Conservation (phyloP, 2,329 filamentous ascomycete genomes). For the Chaetomium olivaceum region DNA sequence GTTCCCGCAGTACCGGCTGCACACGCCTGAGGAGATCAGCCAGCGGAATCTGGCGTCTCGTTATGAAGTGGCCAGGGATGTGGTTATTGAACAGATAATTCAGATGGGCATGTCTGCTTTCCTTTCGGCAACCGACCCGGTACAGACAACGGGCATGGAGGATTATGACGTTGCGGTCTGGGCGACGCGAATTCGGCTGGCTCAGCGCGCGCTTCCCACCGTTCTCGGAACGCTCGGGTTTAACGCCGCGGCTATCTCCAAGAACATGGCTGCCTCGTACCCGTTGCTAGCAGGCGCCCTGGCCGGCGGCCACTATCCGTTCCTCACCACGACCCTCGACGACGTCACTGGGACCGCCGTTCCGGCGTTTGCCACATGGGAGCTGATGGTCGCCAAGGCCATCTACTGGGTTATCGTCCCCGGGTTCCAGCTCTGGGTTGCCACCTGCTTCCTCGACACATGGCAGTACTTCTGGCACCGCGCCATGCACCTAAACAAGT, state of each 20-base stretch:
- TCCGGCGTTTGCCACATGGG: constrained; percentile 81
- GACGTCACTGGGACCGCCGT: constrained; percentile 53
- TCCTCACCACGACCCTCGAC: constrained; percentile 60
- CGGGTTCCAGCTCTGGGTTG: constrained; percentile 72
- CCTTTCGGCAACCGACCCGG: constrained; percentile 70
- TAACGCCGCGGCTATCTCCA: constrained; percentile 72
- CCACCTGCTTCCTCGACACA: constrained; percentile 78
- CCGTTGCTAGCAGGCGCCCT: constrained; percentile 74
- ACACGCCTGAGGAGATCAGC: constrained; percentile 88
- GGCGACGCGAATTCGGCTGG: constrained; percentile 78
- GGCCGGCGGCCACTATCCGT: constrained; percentile 79
- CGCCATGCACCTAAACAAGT: constrained; percentile 95
- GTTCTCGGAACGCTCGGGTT: constrained; percentile 72
- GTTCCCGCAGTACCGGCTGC: constrained; percentile 87
- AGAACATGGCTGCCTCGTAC: constrained; percentile 69
- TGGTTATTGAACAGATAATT: constrained; percentile 86
- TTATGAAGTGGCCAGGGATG: constrained; percentile 85
- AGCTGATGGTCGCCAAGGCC: constrained; percentile 69
- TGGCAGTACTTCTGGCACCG: constrained; percentile 99
- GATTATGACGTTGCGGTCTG: constrained; percentile 87
- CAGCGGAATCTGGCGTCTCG: constrained; percentile 85
- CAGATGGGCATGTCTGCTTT: constrained; percentile 72
- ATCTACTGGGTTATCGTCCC: constrained; percentile 82
- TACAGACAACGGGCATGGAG: constrained; percentile 73
- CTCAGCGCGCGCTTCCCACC: constrained; percentile 74